phyloP scores from a whole-genome alignment of 1,284 basidiomycete genomes.

The Afroboletus lepidellus region DNA sequence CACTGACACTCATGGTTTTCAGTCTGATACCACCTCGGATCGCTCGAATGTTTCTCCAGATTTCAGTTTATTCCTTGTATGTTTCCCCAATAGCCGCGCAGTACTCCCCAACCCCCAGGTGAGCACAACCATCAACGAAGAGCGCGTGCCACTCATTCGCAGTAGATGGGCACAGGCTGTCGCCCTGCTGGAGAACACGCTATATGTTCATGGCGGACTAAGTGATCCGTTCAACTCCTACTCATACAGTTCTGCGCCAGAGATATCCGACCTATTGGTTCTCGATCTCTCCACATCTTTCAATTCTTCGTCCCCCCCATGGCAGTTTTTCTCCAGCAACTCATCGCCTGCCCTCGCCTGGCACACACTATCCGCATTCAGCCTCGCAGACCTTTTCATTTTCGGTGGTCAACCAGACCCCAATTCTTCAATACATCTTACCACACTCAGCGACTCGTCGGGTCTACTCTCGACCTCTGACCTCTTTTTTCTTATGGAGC shows the following conservation, averaged over 20 bases:
- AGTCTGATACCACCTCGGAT: neutral
- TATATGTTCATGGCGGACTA: conserved; percentile 79
- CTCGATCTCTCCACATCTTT: conserved; percentile 67
- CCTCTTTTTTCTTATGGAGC: conserved; percentile 46
- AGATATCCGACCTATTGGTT: conserved; percentile 64
- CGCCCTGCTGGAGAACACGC: conserved; percentile 55
- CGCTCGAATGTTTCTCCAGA: neutral
- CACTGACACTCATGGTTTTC: conserved; percentile 8
- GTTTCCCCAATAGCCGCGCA: conserved; percentile 20
- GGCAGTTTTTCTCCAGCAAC: conserved; percentile 53
- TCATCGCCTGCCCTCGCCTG: conserved; percentile 68
- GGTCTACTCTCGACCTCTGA: conserved; percentile 50
- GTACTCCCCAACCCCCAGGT: conserved; percentile 29
- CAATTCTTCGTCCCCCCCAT: conserved; percentile 58
- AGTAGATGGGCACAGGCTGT: conserved; percentile 81
- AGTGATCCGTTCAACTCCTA: conserved; percentile 66
- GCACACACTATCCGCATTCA: conserved; percentile 73
- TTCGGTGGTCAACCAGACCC: conserved; percentile 77
- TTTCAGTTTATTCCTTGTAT: conserved; percentile 12
- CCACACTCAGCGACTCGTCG: conserved; percentile 61
- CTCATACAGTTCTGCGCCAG: conserved; percentile 74
- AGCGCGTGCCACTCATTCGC: conserved; percentile 7
- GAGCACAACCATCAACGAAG: neutral
- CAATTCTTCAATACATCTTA: conserved; percentile 50
- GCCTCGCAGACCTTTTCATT: conserved; percentile 51